Evolutionary conservation across 1,284 basidiomycete species (phyloP).

Genomic region (Sporisorium sorghi): DNA sequence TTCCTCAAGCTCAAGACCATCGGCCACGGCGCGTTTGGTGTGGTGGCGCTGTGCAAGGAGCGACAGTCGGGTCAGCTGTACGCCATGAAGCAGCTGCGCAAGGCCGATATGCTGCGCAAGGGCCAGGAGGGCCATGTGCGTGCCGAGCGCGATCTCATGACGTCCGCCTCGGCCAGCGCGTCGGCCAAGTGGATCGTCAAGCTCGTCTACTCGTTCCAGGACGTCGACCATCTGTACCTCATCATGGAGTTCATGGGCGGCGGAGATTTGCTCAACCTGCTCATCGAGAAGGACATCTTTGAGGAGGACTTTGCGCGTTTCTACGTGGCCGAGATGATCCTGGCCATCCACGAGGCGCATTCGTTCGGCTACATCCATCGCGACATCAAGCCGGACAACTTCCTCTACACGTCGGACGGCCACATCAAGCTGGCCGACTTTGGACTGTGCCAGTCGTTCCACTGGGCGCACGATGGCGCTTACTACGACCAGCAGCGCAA

Average conservation of each 20-base stretch:
- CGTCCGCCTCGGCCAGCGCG: slow-evolving; percentile 73
- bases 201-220: slow-evolving; percentile 79
- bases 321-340: slow-evolving; percentile 97
- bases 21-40: slow-evolving; percentile 97
- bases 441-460: slow-evolving; percentile 76
- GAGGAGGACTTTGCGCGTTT: slow-evolving; percentile 92
- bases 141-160: slow-evolving; percentile 88
- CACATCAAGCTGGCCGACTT: slow-evolving; percentile 96
- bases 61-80: slow-evolving; percentile 81
- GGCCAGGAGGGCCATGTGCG: slow-evolving; percentile 97
- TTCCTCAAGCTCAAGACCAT: slow-evolving; percentile 94
- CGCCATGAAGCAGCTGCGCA: slow-evolving; percentile 96
- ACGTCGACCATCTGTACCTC: slow-evolving; percentile 86
- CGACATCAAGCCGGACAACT: slow-evolving; percentile 97
- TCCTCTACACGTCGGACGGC: slow-evolving; percentile 89
- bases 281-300: slow-evolving; percentile 93
- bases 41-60: slow-evolving; percentile 91
- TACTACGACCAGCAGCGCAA: slow-evolving; percentile 93
- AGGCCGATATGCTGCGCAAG: slow-evolving; percentile 95
- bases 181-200: slow-evolving; percentile 83
- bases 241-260: slow-evolving; percentile 91
- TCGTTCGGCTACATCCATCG: slow-evolving; percentile 95
- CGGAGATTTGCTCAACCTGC: slow-evolving; percentile 91
- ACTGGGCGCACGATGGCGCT: slow-evolving; percentile 68
- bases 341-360: slow-evolving; percentile 94